Conservation (phyloP, 202 grass and related monocot species). For the Eragrostis tef region DNA sequence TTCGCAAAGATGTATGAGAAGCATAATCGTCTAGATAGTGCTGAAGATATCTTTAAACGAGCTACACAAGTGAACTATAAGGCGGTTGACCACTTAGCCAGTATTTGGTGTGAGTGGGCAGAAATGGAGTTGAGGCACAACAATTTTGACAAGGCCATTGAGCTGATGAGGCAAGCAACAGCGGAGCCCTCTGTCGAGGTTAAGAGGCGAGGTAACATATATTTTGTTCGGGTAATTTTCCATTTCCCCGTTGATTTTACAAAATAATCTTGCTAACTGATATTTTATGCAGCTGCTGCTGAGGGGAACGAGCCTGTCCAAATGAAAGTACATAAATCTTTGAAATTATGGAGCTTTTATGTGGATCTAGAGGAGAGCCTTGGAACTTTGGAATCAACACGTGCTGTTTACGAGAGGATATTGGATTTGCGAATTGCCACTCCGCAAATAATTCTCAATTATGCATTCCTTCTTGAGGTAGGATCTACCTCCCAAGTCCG, state of each 20-base stretch:
- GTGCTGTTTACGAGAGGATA: constrained; percentile 94
- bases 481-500: constrained; percentile 20
- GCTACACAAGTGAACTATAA: constrained; percentile 85
- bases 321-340: constrained; percentile 89
- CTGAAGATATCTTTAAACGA: constrained; percentile 80
- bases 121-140: constrained; percentile 86
- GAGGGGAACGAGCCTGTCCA: constrained; percentile 90
- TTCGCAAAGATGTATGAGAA: constrained; percentile 96
- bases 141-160: constrained; percentile 84
- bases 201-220: constrained; percentile 83
- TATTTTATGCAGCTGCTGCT: constrained; percentile 76
- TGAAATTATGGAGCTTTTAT: constrained; percentile 94
- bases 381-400: constrained; percentile 82
- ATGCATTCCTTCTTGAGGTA: constrained; percentile 96
- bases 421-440: constrained; percentile 94
- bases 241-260: constrained; percentile 27
- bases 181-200: constrained; percentile 94
- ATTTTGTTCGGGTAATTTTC: constrained; percentile 12
- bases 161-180: constrained; percentile 87
- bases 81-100: constrained; percentile 81
- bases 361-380: constrained; percentile 97
- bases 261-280: constrained; percentile 27
- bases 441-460: constrained; percentile 95
- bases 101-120: constrained; percentile 96
- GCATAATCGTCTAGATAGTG: constrained; percentile 75